Percentiles rank a stretch among this genome's conserved stretches.
Conservation (phyloP, 345 rosid genomes). For the Syzygium aromaticum region DNA sequence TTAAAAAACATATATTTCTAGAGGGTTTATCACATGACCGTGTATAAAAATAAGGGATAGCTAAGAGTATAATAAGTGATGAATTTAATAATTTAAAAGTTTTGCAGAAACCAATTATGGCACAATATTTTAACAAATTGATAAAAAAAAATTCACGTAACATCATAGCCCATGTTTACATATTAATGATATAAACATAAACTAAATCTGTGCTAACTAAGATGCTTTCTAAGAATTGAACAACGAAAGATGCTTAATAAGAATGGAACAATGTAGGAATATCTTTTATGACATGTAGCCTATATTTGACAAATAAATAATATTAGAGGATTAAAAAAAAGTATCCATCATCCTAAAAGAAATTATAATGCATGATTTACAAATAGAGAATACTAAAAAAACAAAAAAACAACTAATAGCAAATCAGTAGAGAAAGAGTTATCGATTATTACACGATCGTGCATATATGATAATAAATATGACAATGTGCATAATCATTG, state of each 20-base stretch:
- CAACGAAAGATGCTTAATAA: not conserved
- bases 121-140: not conserved
- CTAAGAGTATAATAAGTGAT: not conserved
- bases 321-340: not conserved
- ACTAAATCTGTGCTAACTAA: not conserved
- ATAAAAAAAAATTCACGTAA: not conserved
- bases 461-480: not conserved
- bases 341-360: not conserved
- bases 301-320: not conserved
- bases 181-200: not conserved
- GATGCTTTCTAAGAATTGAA: not conserved
- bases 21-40: not conserved
- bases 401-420: not conserved
- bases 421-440: not conserved
- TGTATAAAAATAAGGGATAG: not conserved
- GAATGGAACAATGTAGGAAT: not conserved
- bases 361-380: not conserved
- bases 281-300: not conserved
- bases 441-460: not conserved
- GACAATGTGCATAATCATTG: not conserved
- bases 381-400: not conserved
- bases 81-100: not conserved
- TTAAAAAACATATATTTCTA: not conserved
- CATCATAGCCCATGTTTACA: not conserved
- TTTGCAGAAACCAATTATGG: not conserved